Conservation (phyloP, 2,329 filamentous ascomycete species). For the Alternaria novae-zelandiae region DNA sequence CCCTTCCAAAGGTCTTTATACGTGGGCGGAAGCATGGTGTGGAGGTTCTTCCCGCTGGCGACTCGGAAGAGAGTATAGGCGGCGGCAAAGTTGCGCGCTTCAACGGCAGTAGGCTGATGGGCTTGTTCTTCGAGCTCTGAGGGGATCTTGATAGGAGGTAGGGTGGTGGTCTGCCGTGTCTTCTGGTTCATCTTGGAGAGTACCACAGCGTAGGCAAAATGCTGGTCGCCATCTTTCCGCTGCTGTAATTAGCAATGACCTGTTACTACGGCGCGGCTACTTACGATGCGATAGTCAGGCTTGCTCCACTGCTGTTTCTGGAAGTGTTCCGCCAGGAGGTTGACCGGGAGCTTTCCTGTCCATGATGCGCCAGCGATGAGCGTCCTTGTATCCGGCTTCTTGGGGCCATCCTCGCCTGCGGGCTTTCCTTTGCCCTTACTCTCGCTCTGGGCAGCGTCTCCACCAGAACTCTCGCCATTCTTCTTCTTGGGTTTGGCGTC, state of each 20-base stretch:
- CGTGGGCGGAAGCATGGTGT: conserved; percentile 90
- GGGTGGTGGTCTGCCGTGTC: conserved; percentile 74
- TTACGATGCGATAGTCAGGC: conserved; percentile 85
- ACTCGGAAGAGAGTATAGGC: conserved; percentile 91
- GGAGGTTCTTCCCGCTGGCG: conserved; percentile 93
- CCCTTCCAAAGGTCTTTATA: conserved; percentile 91
- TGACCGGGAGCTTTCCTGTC: conserved; percentile 96
- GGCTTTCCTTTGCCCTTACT: conserved; percentile 45
- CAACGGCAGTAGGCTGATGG: conserved; percentile 77
- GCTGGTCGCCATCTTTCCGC: conserved; percentile 76
- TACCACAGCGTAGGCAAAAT: conserved; percentile 77
- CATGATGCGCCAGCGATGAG: conserved; percentile 93
- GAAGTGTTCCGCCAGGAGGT: conserved; percentile 90
- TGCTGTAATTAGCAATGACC: conserved; percentile 28
- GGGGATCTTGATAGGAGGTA: conserved; percentile 85
- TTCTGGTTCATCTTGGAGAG: conserved; percentile 77
- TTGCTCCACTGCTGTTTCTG: conserved; percentile 96
- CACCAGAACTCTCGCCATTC: conserved; percentile 32
- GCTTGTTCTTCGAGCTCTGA: conserved; percentile 77
- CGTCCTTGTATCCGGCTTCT: conserved; percentile 70
- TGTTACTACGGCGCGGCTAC: not conserved
- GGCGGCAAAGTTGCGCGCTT: conserved; percentile 92
- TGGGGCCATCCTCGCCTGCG: conserved; percentile 53
- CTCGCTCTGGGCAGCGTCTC: conserved; percentile 18
- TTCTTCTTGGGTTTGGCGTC: conserved; percentile 54